Percentiles rank a stretch among this genome's conserved stretches.
Conservation (phyloP, 129 eudicot species). For the Escallonia herrerae region DNA sequence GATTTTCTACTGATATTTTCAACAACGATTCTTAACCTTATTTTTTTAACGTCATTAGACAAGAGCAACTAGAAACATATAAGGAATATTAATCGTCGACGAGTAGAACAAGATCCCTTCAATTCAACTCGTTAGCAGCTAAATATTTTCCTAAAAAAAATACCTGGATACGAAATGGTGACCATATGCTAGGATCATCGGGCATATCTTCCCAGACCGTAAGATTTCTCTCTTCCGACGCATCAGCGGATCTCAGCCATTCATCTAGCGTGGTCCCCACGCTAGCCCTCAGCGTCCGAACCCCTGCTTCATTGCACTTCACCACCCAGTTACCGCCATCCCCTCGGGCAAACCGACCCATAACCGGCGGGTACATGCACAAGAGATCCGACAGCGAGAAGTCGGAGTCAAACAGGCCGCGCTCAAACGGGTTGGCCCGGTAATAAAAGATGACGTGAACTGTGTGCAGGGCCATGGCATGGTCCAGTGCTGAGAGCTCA, state of each 20-base stretch:
- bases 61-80: neutral
- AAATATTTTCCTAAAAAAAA: neutral
- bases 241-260: slow-evolving; percentile 52
- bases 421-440: slow-evolving; percentile 34
- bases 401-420: slow-evolving; percentile 33
- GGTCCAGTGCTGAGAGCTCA: slow-evolving; percentile 36
- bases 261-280: slow-evolving; percentile 46
- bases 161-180: slow-evolving; percentile 73
- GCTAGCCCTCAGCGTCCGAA: slow-evolving; percentile 40
- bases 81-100: neutral
- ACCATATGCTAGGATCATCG: slow-evolving; percentile 49
- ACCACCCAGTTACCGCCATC: slow-evolving; percentile 42
- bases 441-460: slow-evolving; percentile 52
- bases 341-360: slow-evolving; percentile 46
- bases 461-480: slow-evolving; percentile 41
- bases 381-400: slow-evolving; percentile 32
- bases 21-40: too few species aligned
- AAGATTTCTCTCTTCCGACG: slow-evolving; percentile 43
- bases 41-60: too few species aligned
- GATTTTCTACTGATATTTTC: too few species aligned
- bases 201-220: slow-evolving; percentile 58
- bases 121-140: neutral
- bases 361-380: slow-evolving; percentile 40
- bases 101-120: neutral
- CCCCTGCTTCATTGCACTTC: slow-evolving; percentile 64